Evolutionary conservation across 768 basidiomycete species (phyloP).

Genomic region (Mycena capillaripes): DNA sequence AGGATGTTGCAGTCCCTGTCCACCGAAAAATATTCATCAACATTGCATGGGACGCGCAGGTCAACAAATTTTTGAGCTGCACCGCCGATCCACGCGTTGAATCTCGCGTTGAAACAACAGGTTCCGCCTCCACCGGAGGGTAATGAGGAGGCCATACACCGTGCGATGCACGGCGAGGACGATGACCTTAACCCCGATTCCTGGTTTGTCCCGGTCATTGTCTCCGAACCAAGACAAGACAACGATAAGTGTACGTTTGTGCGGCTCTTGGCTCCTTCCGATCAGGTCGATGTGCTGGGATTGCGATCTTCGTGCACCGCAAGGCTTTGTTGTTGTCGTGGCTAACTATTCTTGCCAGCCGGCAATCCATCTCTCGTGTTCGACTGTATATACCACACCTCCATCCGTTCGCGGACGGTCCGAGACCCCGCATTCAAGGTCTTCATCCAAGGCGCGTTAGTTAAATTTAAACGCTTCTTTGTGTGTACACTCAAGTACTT

Average conservation of each 20-base stretch:
- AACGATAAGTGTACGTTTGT: conserved; percentile 62
- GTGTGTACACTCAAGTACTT: conserved; percentile 15
- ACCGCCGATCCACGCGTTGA: not conserved
- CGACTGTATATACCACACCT: conserved; percentile 76
- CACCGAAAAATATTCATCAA: conserved; percentile 82
- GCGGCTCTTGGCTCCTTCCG: not conserved
- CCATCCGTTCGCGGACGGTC: conserved; percentile 70
- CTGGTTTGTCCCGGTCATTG: conserved; percentile 80
- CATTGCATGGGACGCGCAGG: conserved; percentile 75
- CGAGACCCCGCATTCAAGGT: conserved; percentile 76
- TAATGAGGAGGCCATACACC: conserved; percentile 69
- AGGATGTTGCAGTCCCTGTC: conserved; percentile 53
- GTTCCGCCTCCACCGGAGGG: conserved; percentile 79
- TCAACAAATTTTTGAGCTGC: conserved; percentile 40
- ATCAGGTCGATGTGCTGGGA: conserved; percentile 15
- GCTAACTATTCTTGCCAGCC: conserved; percentile 54
- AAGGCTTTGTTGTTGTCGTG: not conserved
- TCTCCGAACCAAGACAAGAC: conserved; percentile 74
- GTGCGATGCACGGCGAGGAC: conserved; percentile 68
- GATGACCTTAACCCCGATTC: conserved; percentile 53
- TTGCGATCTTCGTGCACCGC: conserved; percentile 8
- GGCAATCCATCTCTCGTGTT: conserved; percentile 80
- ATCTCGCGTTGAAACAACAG: conserved; percentile 43
- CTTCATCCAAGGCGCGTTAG: conserved; percentile 77
- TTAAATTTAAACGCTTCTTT: not conserved